Conservation (phyloP, 2,329 filamentous ascomycete genomes). For the Dendrostoma leiphaemia region DNA sequence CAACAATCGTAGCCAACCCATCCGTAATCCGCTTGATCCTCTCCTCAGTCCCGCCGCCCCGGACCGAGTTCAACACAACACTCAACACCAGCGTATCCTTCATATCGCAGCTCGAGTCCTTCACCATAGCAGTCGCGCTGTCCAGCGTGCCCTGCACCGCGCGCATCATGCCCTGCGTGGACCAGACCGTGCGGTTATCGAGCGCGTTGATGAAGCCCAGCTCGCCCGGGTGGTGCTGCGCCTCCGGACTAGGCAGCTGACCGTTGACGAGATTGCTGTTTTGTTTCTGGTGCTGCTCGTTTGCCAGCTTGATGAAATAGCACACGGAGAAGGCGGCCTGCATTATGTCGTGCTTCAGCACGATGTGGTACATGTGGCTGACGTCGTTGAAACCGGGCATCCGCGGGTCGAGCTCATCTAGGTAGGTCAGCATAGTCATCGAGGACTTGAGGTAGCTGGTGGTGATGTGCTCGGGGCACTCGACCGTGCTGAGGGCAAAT, state of each 20-base stretch:
- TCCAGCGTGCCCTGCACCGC: constrained; percentile 48
- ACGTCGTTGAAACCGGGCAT: constrained; percentile 45
- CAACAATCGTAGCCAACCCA: constrained; percentile 41
- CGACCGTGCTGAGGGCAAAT: constrained; percentile 49
- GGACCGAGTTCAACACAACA: constrained; percentile 46
- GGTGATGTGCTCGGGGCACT: constrained; percentile 50
- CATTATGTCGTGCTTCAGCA: constrained; percentile 52
- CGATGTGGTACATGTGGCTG: constrained; percentile 51
- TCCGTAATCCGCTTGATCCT: constrained; percentile 40
- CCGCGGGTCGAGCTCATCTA: constrained; percentile 51
- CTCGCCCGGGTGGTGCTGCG: constrained; percentile 23
- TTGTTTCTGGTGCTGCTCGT: constrained; percentile 13
- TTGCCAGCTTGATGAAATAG: constrained; percentile 46
- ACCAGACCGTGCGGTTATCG: constrained; percentile 40
- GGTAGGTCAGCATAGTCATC: constrained; percentile 53
- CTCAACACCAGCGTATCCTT: constrained; percentile 50
- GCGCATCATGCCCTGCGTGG: constrained; percentile 36
- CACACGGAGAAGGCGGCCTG: constrained; percentile 56
- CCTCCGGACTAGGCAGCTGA: constrained; percentile 14
- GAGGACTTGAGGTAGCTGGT: constrained; percentile 53
- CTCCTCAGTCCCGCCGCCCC: constrained; percentile 36
- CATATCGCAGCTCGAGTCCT: constrained; percentile 48
- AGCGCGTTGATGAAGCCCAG: constrained; percentile 30
- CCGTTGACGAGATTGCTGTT: constrained; percentile 1
- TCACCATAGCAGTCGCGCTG: constrained; percentile 38